These are phyloP conservation scores for Besnoitia besnoiti DNA, from an alignment of 169 alveolate genomes.

Conservation along the genomic window DNA sequence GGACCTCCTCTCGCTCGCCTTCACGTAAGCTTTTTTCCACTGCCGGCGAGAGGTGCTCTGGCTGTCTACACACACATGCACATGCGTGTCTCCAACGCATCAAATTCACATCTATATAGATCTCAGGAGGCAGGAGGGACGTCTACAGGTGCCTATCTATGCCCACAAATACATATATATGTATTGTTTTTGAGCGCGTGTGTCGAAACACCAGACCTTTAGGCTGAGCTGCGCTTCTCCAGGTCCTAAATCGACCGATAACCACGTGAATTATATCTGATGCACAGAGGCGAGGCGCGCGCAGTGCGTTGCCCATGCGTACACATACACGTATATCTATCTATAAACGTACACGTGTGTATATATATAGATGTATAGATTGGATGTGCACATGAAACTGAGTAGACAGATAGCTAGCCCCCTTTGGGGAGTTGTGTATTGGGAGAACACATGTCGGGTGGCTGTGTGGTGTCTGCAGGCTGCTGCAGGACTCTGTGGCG, in stretches of 20 bases:
- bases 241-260: too few species aligned
- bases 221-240: too few species aligned
- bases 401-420: not conserved
- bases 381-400: too few species aligned
- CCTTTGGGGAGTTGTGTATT: too few species aligned
- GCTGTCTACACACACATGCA: not conserved
- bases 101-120: not conserved
- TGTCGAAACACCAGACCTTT: too few species aligned
- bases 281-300: too few species aligned
- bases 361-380: not conserved
- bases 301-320: too few species aligned
- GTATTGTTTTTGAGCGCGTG: too few species aligned
- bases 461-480: not conserved
- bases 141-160: not conserved
- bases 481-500: conserved; percentile 36
- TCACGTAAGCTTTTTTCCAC: not conserved
- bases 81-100: not conserved
- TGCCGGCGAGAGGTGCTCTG: not conserved
- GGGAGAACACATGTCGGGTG: not conserved
- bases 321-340: not conserved
- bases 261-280: too few species aligned
- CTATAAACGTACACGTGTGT: not conserved
- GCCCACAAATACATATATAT: not conserved
- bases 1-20: conserved; percentile 11
- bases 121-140: not conserved